Conservation (phyloP, 257 asterid species). For the Craterostigma plantagineum region DNA sequence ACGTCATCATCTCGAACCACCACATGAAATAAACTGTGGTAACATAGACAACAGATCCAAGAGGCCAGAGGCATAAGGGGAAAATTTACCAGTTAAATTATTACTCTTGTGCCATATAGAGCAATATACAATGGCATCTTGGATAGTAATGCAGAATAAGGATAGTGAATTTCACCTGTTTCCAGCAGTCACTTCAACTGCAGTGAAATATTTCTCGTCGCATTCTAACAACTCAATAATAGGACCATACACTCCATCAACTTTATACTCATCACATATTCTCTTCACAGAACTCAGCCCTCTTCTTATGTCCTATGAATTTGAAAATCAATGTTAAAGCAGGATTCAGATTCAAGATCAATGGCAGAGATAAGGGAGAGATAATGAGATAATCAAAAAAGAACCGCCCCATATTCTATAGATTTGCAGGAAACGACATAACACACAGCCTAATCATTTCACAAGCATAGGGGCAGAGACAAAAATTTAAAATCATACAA, state of each 20-base stretch:
- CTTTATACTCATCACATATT: slow-evolving; percentile 35
- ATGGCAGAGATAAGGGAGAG: neutral
- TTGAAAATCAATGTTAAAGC: slow-evolving; percentile 6
- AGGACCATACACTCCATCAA: slow-evolving; percentile 75
- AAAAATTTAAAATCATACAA: too few species aligned
- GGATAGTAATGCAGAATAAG: too few species aligned
- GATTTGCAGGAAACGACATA: too few species aligned
- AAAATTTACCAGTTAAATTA: neutral
- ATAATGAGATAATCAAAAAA: slow-evolving; percentile 7
- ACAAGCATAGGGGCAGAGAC: too few species aligned
- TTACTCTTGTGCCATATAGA: too few species aligned
- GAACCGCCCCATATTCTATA: neutral
- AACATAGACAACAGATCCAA: slow-evolving; percentile 10
- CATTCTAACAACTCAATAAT: slow-evolving; percentile 82
- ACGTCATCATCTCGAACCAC: slow-evolving; percentile 84
- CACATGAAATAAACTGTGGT: slow-evolving; percentile 77
- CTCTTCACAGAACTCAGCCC: slow-evolving; percentile 75
- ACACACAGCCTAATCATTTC: too few species aligned
- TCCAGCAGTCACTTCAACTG: slow-evolving; percentile 99
- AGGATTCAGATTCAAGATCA: slow-evolving; percentile 5
- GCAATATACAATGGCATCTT: too few species aligned
- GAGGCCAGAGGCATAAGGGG: neutral
- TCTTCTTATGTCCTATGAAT: slow-evolving; percentile 82
- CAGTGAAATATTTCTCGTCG: slow-evolving; percentile 83
- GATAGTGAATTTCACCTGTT: slow-evolving; percentile 35